Conservation (phyloP, 2,329 filamentous ascomycete species). For the Aspergillus quadrilineatus region DNA sequence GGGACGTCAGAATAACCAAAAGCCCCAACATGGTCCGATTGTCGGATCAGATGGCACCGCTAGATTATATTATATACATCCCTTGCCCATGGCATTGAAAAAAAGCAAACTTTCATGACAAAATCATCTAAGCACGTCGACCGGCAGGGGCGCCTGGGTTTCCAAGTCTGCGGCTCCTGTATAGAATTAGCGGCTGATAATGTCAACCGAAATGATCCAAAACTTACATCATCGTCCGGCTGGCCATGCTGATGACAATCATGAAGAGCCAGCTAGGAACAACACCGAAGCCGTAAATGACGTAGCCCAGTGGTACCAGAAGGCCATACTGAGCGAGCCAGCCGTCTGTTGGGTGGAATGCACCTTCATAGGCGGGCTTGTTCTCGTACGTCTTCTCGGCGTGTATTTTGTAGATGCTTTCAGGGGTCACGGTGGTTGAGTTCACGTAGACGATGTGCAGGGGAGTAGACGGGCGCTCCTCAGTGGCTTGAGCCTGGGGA, state of each 20-base stretch:
- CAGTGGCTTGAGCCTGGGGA: conserved; percentile 53
- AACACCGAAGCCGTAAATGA: conserved; percentile 56
- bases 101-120: conserved; percentile 14
- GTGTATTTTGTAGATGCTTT: conserved; percentile 58
- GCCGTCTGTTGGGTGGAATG: conserved; percentile 62
- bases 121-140: conserved; percentile 21
- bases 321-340: conserved; percentile 54
- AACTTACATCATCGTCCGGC: conserved; percentile 61
- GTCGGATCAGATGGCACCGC: conserved; percentile 16
- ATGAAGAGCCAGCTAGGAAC: conserved; percentile 66
- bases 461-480: conserved; percentile 53
- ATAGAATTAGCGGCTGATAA: conserved; percentile 11
- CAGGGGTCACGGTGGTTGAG: conserved; percentile 56
- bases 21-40: conserved; percentile 16
- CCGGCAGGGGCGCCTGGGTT: conserved; percentile 22
- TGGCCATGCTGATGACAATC: conserved; percentile 62
- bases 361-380: conserved; percentile 54
- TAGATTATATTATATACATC: conserved; percentile 38
- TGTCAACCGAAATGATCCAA: background rate
- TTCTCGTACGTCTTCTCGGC: conserved; percentile 57
- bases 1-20: conserved; percentile 10
- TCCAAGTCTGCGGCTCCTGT: conserved; percentile 31
- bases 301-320: conserved; percentile 55
- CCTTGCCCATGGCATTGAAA: conserved; percentile 19
- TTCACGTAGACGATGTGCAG: conserved; percentile 58